Conservation (phyloP, 2,329 filamentous ascomycete genomes). For the Aspergillus clavatus region DNA sequence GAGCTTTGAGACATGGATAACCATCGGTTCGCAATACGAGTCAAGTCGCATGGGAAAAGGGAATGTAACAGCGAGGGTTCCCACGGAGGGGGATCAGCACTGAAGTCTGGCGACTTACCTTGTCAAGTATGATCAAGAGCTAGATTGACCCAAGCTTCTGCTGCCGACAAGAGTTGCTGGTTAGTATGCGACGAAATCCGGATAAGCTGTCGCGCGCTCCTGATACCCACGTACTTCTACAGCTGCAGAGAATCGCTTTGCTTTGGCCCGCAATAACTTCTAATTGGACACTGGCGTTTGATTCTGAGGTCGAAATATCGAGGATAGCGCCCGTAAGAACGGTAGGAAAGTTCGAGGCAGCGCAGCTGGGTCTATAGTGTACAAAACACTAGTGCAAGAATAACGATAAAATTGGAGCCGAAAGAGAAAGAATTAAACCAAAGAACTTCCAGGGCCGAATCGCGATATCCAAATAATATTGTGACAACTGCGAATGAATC, state of each 20-base stretch:
- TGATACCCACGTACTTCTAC: not conserved
- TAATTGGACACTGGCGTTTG: not conserved
- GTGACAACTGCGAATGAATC: not conserved
- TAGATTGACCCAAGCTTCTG: not conserved
- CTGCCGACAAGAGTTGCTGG: not conserved
- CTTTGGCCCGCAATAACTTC: not conserved
- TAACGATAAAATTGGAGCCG: no score
- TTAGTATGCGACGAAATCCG: not conserved
- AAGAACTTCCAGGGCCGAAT: not conserved
- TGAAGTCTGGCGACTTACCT: not conserved
- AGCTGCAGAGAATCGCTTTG: not conserved
- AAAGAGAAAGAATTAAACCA: no score
- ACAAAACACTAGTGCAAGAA: no score
- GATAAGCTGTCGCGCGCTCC: not conserved
- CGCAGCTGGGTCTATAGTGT: not conserved
- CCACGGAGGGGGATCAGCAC: not conserved
- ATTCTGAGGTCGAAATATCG: not conserved
- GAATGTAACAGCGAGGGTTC: not conserved
- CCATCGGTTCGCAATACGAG: constrained; percentile 1
- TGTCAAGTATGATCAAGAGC: not conserved
- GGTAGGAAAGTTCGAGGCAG: not conserved
- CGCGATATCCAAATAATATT: not conserved
- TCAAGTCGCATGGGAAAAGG: not conserved
- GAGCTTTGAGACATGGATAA: constrained; percentile 12
- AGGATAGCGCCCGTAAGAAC: not conserved